phyloP scores from a whole-genome alignment of 257 asterid genomes.

The Galeopsis tetrahit region DNA sequence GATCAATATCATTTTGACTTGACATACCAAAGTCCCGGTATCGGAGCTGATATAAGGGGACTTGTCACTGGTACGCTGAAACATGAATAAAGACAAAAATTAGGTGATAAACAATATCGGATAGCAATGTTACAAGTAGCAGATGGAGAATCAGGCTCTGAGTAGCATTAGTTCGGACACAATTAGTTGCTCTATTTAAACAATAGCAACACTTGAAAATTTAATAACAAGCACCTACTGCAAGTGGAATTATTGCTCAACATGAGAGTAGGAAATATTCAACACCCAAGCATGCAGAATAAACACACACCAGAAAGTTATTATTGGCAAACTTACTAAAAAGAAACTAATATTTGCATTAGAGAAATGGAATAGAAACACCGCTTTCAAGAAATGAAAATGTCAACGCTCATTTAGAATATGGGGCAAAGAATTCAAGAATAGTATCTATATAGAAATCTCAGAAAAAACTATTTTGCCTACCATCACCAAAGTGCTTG shows the following conservation, averaged over 20 bases:
- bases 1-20: conserved; percentile 21
- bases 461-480: background rate
- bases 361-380: background rate
- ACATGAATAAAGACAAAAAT: conserved; percentile 40
- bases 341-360: background rate
- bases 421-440: background rate
- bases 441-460: background rate
- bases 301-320: background rate
- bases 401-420: background rate
- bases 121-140: conserved; percentile 9
- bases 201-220: background rate
- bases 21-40: conserved; percentile 88
- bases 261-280: background rate
- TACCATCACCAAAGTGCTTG: conserved; percentile 14
- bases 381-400: too few species aligned
- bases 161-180: conserved; percentile 5
- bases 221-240: conserved; percentile 10
- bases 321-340: conserved; percentile 2
- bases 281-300: conserved; percentile 1
- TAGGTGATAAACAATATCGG: conserved; percentile 30
- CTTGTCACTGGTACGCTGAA: conserved; percentile 80
- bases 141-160: conserved; percentile 27
- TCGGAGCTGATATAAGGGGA: conserved; percentile 68
- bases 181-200: conserved; percentile 23
- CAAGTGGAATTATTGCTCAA: background rate